Base-by-base conservation (phyloP, 2,329 filamentous ascomycete species). In the Talaromyces amestolkiae region DNA sequence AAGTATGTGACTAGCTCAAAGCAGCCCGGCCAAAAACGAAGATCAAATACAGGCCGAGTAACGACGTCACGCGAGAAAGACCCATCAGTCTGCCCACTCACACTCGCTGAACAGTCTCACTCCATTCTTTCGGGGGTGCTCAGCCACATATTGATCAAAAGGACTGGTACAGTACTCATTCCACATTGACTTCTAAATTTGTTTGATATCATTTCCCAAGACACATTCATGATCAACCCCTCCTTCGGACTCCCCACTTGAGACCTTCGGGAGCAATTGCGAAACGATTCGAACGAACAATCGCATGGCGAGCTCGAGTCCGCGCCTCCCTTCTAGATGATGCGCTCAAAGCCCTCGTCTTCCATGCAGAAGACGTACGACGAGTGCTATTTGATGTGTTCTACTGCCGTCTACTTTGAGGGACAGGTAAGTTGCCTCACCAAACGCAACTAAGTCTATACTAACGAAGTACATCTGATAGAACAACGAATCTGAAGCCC, bases 351-450 rank as follows among this genome's bases (percentile, higher is more conserved):
- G 75, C 82, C 84, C 68, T 84, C 88, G 75, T 88, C 90, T 78
- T 88, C 88, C 68, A 87, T 97, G 78, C 94, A 98, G 81, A 97
- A 97, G 85, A 96, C 93, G 64, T 98, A 98, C 81, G 94, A 98
- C 81, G 93, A 98, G 78, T 93, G 91, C 78, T 97, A 97, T 80
- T 81, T 97, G 72, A 93, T 90, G 75, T 97, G 93, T 80, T 97
- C 93, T 15, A 98, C 93, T 1, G 94, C 94, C 45, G 91, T 97
- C 62, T 97, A 97, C 80, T 97, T 97, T 78, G 95, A 99, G 81
- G 88, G 90, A 76, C 90, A 96, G 87, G 93, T 96, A 80, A 35
- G 76, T 75, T 11, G 13, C 15, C n/a, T n/a, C 10, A 3, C n/a
- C 31, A 11, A 11, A 22, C 8, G 22, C 4, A 22, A 17, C 9